These are phyloP conservation scores for Rhamnella rubrinervis DNA, from an alignment of 331 rosid species.

Conservation along the genomic window DNA sequence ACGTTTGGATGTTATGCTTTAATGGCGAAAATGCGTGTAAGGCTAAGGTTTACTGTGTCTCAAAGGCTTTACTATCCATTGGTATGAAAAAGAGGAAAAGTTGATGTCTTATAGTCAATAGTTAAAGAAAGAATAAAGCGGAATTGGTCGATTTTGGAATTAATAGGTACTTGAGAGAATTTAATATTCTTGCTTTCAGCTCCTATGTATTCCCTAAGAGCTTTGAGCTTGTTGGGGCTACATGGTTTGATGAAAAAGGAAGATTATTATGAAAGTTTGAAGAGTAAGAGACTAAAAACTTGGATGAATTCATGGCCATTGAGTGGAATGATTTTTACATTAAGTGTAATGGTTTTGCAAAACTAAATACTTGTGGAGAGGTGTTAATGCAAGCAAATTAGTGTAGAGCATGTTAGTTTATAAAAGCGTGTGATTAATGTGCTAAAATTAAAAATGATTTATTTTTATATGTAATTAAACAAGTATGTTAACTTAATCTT, in stretches of 20 bases:
- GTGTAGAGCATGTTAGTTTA: not conserved
- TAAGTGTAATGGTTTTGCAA: too few relatives aligned
- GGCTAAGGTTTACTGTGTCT: conserved; percentile 30
- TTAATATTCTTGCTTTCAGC: conserved; percentile 16
- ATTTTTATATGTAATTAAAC: too few relatives aligned
- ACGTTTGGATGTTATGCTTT: conserved; percentile 24
- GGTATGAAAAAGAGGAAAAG: conserved; percentile 21
- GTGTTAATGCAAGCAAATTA: conserved; percentile 6
- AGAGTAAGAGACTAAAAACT: not conserved
- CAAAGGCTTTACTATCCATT: conserved; percentile 35
- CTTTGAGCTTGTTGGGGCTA: conserved; percentile 15
- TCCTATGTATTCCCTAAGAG: conserved; percentile 40
- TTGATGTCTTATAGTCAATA: conserved; percentile 14
- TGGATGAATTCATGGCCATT: conserved; percentile 14
- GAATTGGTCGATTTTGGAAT: conserved; percentile 12
- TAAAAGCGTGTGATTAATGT: too few relatives aligned
- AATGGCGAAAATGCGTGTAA: conserved; percentile 25
- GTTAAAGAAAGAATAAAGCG: conserved; percentile 34
- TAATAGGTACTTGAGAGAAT: conserved; percentile 26
- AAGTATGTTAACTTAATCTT: too few relatives aligned
- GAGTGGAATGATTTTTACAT: too few relatives aligned
- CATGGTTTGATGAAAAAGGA: conserved; percentile 1
- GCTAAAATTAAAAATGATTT: too few relatives aligned
- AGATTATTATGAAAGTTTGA: conserved; percentile 5
- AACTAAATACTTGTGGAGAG: not conserved